These are phyloP conservation scores for Lolium rigidum DNA, from an alignment of 176 grass and related monocot genomes.

Conservation along the genomic window DNA sequence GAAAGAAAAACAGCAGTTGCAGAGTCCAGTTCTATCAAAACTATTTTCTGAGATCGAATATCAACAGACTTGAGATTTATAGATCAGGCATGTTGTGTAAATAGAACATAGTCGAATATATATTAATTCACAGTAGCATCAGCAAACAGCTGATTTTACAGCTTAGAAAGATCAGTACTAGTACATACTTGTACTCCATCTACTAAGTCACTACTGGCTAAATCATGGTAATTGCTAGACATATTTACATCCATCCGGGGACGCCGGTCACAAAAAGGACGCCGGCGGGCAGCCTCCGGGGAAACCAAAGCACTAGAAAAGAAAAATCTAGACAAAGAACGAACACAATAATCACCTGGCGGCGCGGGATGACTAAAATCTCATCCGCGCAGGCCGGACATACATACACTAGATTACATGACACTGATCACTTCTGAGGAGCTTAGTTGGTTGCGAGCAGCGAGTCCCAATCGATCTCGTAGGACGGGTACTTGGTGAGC, in stretches of 20 bases:
- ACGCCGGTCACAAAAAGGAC: not conserved
- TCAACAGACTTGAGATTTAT: not conserved
- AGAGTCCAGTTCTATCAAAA: too few relatives aligned
- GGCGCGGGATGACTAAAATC: slow-evolving; percentile 51
- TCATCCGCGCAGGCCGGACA: slow-evolving; percentile 47
- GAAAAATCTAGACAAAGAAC: slow-evolving; percentile 20
- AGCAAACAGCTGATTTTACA: not conserved
- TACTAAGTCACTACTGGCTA: not conserved
- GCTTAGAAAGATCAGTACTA: not conserved
- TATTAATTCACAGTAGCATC: not conserved
- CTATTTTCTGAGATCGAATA: not conserved
- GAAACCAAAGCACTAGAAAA: too few relatives aligned
- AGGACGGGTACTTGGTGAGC: slow-evolving; percentile 56
- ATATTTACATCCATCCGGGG: not conserved
- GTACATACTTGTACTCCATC: too few relatives aligned
- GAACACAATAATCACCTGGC: not conserved
- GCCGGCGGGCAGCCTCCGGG: not conserved
- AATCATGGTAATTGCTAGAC: too few relatives aligned
- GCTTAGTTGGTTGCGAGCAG: slow-evolving; percentile 48
- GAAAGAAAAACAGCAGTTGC: too few relatives aligned
- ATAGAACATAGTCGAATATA: not conserved
- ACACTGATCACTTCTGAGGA: not conserved
- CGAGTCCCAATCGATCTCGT: slow-evolving; percentile 63
- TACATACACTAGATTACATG: not conserved
- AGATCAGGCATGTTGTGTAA: too few relatives aligned